These are phyloP conservation scores for Mitragyna speciosa DNA, from an alignment of 257 asterid species.

Conservation along the genomic window DNA sequence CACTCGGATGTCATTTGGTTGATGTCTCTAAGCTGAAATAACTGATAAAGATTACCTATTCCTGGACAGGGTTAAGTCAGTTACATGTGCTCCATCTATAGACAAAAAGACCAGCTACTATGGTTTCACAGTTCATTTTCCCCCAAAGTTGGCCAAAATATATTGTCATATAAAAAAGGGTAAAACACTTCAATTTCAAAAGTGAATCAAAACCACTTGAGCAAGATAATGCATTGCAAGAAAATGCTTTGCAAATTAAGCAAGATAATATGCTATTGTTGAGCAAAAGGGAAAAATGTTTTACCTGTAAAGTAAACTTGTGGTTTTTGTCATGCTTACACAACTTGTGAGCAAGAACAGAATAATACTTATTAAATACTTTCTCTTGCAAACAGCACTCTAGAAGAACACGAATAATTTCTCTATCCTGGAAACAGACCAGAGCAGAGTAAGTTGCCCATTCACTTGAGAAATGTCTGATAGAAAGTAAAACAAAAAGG, in stretches of 20 bases:
- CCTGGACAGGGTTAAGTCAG: background rate
- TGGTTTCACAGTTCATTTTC: background rate
- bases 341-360: conserved; percentile 80
- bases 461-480: background rate
- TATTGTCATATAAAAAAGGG: background rate
- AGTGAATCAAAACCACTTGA: background rate
- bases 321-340: conserved; percentile 90
- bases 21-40: background rate
- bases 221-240: no score
- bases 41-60: background rate
- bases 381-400: conserved; percentile 94
- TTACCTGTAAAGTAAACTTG: conserved; percentile 90
- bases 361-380: conserved; percentile 83
- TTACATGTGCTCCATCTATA: background rate
- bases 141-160: background rate
- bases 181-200: background rate
- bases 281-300: conserved; percentile 12
- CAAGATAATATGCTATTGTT: background rate
- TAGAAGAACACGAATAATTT: conserved; percentile 86
- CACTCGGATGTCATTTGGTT: background rate
- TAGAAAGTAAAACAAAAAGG: conserved; percentile 17
- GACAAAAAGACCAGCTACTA: background rate
- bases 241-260: background rate
- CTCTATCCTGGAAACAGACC: conserved; percentile 69
- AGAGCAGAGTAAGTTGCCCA: background rate